Conservation (phyloP, 2,329 filamentous ascomycete genomes). For the Microdochium paspali region DNA sequence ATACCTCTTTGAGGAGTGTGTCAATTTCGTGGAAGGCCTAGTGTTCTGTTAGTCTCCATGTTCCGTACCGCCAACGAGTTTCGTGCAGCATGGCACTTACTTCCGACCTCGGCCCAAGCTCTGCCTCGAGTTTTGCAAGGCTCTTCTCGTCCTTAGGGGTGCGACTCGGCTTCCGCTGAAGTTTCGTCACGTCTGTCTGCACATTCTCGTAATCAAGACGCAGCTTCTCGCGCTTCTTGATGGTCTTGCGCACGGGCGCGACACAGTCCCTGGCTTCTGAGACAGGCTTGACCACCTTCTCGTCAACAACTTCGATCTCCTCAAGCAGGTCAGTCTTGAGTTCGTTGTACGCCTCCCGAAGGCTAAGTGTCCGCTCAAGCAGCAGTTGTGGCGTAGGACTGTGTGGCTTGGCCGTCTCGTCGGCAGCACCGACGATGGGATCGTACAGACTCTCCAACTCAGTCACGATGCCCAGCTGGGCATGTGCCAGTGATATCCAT, state of each 20-base stretch:
- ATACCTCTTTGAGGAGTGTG: conserved; percentile 58
- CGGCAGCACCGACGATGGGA: conserved; percentile 60
- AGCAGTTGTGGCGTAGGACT: conserved; percentile 51
- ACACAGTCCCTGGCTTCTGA: conserved; percentile 59
- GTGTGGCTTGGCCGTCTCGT: conserved; percentile 43
- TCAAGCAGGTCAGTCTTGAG: conserved; percentile 62
- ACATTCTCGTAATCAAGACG: conserved; percentile 74
- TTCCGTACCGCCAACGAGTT: not conserved
- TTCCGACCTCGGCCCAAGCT: conserved; percentile 55
- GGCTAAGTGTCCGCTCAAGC: conserved; percentile 52
- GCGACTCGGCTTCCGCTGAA: conserved; percentile 59
- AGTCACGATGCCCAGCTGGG: conserved; percentile 57
- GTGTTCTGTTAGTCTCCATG: conserved; percentile 4
- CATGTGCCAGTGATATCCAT: conserved; percentile 63
- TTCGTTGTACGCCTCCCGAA: conserved; percentile 61
- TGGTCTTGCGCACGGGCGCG: conserved; percentile 67
- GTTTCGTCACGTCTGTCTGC: conserved; percentile 59
- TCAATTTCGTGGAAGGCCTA: conserved; percentile 69
- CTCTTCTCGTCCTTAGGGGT: conserved; percentile 65
- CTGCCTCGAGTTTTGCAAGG: conserved; percentile 61
- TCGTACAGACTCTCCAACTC: conserved; percentile 68
- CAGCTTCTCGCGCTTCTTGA: conserved; percentile 78
- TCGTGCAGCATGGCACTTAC: conserved; percentile 26
- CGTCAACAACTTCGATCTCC: conserved; percentile 63
- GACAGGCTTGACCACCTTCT: conserved; percentile 59